These are phyloP conservation scores for Aspergillus tamarii DNA, from an alignment of 2,329 filamentous ascomycete genomes.

Conservation along the genomic window DNA sequence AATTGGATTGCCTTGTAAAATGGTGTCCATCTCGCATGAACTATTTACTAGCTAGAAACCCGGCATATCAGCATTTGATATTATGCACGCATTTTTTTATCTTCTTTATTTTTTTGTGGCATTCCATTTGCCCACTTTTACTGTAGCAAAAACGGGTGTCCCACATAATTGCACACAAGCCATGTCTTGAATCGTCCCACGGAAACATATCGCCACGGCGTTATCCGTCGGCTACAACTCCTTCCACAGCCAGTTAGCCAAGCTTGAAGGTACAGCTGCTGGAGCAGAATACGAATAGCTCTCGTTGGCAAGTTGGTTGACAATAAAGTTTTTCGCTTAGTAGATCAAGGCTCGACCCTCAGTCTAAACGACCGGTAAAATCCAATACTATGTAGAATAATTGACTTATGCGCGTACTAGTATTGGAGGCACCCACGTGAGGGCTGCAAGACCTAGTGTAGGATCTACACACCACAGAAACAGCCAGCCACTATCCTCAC, in stretches of 20 bases:
- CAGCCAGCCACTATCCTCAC: slow-evolving; percentile 1
- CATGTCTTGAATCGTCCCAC: neutral
- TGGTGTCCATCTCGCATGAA: neutral
- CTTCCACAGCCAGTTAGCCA: neutral
- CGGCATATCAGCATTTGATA: neutral
- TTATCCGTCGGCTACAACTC: neutral
- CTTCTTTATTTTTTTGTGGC: too few relatives aligned
- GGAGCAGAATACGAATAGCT: neutral
- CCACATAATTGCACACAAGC: neutral
- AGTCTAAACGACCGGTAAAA: neutral
- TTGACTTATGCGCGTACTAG: neutral
- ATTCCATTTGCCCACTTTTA: neutral
- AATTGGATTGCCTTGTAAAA: neutral
- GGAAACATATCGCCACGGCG: neutral
- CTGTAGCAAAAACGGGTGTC: neutral
- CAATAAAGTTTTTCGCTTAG: neutral
- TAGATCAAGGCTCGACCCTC: neutral
- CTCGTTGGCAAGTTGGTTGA: neutral
- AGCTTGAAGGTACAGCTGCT: neutral
- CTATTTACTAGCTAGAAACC: neutral
- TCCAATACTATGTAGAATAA: neutral
- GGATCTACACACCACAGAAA: neutral
- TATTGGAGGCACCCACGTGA: neutral
- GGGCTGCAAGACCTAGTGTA: neutral
- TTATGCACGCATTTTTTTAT: neutral